Percentiles rank a stretch among this genome's conserved stretches.
phyloP scores from a whole-genome alignment of 768 basidiomycete species.

The Megacollybia marginata region DNA sequence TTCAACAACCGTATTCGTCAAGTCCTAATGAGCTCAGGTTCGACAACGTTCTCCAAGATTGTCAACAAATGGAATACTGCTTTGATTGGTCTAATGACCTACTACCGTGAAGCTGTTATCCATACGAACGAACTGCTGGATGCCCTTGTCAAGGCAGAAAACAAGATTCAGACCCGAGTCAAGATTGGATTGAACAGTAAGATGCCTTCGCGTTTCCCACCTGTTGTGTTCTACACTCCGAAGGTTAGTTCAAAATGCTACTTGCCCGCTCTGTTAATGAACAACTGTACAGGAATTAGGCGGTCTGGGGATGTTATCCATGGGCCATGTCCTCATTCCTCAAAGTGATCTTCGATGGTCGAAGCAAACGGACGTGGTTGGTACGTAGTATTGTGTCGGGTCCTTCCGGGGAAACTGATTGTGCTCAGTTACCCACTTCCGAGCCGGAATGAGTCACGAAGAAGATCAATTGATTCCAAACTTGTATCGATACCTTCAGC shows the following conservation, averaged over 20 bases:
- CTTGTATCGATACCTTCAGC: conserved; percentile 92
- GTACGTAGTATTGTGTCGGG: conserved; percentile 24
- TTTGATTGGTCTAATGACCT: conserved; percentile 94
- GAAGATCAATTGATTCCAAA: conserved; percentile 96
- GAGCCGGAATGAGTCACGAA: conserved; percentile 96
- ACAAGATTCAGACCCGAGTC: conserved; percentile 99
- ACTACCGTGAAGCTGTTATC: conserved; percentile 96
- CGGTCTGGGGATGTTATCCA: conserved; percentile 97
- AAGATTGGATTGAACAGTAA: conserved; percentile 99
- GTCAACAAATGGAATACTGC: conserved; percentile 98
- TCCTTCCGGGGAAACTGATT: not conserved
- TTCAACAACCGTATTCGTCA: conserved; percentile 98
- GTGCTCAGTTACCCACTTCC: conserved; percentile 86
- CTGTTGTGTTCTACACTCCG: conserved; percentile 92
- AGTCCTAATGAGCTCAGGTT: conserved; percentile 97
- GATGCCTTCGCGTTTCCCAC: conserved; percentile 99
- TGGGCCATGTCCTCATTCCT: conserved; percentile 98
- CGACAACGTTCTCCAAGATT: conserved; percentile 98
- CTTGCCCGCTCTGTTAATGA: not conserved
- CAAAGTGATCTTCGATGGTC: conserved; percentile 97
- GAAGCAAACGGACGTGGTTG: conserved; percentile 95
- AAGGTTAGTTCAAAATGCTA: conserved; percentile 41
- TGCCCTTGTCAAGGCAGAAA: conserved; percentile 95
- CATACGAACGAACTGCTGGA: conserved; percentile 96
- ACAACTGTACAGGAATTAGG: conserved; percentile 64